Evolutionary conservation across 2,329 filamentous ascomycete genomes (phyloP).

Genomic region (Didymellaceae sp.): DNA sequence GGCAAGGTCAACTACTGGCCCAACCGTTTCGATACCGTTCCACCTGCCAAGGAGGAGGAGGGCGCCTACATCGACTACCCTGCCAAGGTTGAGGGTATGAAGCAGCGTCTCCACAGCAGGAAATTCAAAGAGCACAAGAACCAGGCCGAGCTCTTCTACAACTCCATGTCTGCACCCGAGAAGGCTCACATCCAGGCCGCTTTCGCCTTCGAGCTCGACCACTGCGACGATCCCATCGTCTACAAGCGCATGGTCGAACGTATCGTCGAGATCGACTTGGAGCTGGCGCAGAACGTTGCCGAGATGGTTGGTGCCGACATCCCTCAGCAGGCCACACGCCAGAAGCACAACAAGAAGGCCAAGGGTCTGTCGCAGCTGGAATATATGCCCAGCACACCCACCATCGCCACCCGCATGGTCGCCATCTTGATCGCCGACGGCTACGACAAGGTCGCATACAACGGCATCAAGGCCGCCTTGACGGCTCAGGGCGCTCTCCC

Average conservation of each 20-base stretch:
- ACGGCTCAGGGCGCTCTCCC: slow-evolving; percentile 69
- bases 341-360: slow-evolving; percentile 72
- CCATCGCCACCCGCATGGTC: slow-evolving; percentile 73
- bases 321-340: slow-evolving; percentile 59
- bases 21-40: slow-evolving; percentile 69
- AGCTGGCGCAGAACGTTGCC: slow-evolving; percentile 72
- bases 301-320: slow-evolving; percentile 71
- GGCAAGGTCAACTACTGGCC: slow-evolving; percentile 82
- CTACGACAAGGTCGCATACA: slow-evolving; percentile 71
- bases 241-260: slow-evolving; percentile 74
- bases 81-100: slow-evolving; percentile 71
- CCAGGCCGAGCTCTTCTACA: slow-evolving; percentile 84
- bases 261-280: slow-evolving; percentile 74
- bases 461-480: slow-evolving; percentile 68
- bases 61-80: slow-evolving; percentile 74
- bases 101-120: slow-evolving; percentile 69
- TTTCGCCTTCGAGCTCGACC: slow-evolving; percentile 75
- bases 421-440: slow-evolving; percentile 81
- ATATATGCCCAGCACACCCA: slow-evolving; percentile 66
- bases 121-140: slow-evolving; percentile 81
- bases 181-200: slow-evolving; percentile 67
- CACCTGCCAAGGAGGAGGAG: slow-evolving; percentile 66
- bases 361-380: slow-evolving; percentile 73
- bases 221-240: slow-evolving; percentile 79
- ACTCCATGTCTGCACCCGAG: slow-evolving; percentile 73